Conservation (phyloP, 306 rosid species). For the Castanospermum australe region DNA sequence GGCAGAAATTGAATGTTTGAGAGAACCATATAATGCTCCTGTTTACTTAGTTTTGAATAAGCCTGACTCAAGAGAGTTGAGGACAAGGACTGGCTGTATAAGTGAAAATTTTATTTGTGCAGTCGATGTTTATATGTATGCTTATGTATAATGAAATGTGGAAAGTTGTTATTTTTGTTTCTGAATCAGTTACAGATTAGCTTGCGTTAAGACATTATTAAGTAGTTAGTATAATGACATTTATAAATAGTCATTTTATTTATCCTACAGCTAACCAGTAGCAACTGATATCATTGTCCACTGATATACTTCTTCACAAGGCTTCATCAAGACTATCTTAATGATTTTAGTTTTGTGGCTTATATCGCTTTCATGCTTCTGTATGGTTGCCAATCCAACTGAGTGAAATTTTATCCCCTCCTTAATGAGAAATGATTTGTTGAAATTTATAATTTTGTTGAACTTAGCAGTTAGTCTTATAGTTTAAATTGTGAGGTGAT, state of each 20-base stretch:
- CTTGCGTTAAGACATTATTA: not conserved
- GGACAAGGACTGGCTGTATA: not conserved
- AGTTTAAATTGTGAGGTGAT: conserved; percentile 9
- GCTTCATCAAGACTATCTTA: not conserved
- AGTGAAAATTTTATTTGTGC: not conserved
- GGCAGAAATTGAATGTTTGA: not conserved
- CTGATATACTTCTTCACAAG: not conserved
- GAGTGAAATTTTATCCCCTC: not conserved
- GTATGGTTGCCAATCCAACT: not conserved
- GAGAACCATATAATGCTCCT: not conserved
- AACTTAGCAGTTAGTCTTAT: not conserved
- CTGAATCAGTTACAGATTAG: not conserved
- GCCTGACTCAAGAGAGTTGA: not conserved
- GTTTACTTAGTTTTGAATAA: not conserved
- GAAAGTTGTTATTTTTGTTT: not conserved
- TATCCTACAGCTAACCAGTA: not conserved
- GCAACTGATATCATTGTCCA: not conserved
- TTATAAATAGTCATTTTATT: not conserved
- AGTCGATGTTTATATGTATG: not conserved
- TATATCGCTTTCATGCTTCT: not conserved
- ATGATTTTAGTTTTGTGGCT: not conserved
- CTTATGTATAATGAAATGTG: not conserved
- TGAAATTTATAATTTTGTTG: not conserved
- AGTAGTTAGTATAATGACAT: not conserved
- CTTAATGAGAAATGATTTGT: not conserved